phyloP scores from a whole-genome alignment of 2,329 filamentous ascomycete species.

The Chrysoporthe puriensis region DNA sequence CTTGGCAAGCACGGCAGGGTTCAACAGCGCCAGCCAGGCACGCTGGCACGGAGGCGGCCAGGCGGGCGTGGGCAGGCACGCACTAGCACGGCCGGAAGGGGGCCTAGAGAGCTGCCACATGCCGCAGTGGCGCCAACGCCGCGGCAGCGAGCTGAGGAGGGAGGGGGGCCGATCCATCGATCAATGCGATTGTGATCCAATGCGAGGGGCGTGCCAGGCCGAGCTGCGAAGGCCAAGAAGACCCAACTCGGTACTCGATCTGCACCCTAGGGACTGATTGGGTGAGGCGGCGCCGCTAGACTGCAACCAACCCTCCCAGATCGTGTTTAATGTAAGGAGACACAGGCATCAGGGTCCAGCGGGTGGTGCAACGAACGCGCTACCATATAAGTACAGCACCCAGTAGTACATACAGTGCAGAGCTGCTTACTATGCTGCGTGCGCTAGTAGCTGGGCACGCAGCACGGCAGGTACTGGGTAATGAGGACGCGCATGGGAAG shows the following conservation, averaged over 20 bases:
- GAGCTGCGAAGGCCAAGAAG: neutral
- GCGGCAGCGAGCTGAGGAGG: neutral
- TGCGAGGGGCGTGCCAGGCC: neutral
- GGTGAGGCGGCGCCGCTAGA: neutral
- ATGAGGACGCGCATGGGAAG: no score
- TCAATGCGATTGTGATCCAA: conserved; percentile 3
- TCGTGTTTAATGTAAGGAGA: neutral
- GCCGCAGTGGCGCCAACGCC: neutral
- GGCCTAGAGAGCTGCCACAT: neutral
- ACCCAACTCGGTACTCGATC: neutral
- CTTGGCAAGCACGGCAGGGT: neutral
- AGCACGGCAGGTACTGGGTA: no score
- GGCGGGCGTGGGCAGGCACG: no score
- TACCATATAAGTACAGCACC: no score
- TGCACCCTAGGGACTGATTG: neutral
- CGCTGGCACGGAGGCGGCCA: no score
- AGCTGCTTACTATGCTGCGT: no score
- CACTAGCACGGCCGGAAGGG: no score
- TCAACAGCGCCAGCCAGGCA: neutral
- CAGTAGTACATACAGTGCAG: no score
- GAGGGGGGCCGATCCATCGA: no score
- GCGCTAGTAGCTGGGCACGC: no score
- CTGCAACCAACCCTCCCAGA: neutral
- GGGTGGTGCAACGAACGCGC: no score
- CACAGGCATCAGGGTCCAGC: neutral